Evolutionary conservation across 257 asterid genomes (phyloP), one percentile per base, ranked within the genome.

Genomic region (Gentiana straminea): DNA sequence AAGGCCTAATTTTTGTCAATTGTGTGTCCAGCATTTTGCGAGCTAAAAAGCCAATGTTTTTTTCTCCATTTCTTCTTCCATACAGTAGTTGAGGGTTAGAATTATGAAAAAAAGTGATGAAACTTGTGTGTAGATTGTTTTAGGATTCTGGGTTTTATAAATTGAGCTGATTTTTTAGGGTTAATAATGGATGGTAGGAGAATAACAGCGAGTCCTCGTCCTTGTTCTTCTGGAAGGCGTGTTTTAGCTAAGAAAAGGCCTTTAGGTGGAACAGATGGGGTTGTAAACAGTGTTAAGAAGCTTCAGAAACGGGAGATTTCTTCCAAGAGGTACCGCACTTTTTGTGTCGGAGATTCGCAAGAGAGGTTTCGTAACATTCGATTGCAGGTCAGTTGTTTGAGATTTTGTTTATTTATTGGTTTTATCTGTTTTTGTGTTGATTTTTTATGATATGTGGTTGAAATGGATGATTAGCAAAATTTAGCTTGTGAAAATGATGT

Each of bases 221-320:
- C 97, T 32, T 85, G 97, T 74, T 64, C 70, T 63, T 15, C 24
- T 15, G 97, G 97, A 58, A 82, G 94, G 73, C 79, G 97, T 47
- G 97, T 87, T 77, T 78, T 83, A 81, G 94, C 95, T 50, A 88
- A 83, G 86, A 91, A 91, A 84, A 83, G 97, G 57, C 82, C 88
- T 3, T 95, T 87, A 52, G 82, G 95, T 50, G 82, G 77, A 41
- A 59, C 65, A 41, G 98, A 91, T 71, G 97, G 90, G 54, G 80
- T 83, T 55, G 94, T 91, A 15, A 91, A 91, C 69, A 82, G 98
- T 64, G 98, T 91, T 53, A 91, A 73, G 79, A 91, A 91, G 89
- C 95, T 91, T 47, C 97, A 87, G 67, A 70, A 93, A 57, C 79
- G 97, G 78, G 98, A 91, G 86, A 84, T 91, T 76, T 85, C 88